Evolutionary conservation across 2,329 filamentous ascomycete genomes (phyloP).

Genomic region (Pestalotiopsis sp.): DNA sequence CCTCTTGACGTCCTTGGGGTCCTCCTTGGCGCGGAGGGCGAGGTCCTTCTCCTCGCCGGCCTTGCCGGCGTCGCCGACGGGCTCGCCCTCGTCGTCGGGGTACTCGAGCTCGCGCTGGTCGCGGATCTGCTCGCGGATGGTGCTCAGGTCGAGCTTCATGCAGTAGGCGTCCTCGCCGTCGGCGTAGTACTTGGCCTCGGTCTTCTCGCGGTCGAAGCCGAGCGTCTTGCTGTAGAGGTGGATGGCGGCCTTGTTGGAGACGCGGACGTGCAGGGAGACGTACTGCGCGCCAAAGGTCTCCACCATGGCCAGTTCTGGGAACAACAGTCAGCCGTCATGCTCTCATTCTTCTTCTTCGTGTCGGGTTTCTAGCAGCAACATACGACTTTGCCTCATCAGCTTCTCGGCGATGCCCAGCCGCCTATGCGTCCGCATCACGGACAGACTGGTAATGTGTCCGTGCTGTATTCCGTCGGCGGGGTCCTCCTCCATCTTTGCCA

Average conservation of each 20-base stretch:
- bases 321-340: not conserved
- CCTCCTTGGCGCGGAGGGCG: conserved; percentile 16
- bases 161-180: conserved; percentile 95
- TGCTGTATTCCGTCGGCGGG: conserved; percentile 87
- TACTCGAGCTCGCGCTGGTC: conserved; percentile 13
- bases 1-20: conserved; percentile 66
- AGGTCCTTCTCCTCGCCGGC: conserved; percentile 34
- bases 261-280: conserved; percentile 93
- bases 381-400: conserved; percentile 94
- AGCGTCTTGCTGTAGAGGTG: conserved; percentile 92
- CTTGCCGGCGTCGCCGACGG: conserved; percentile 69
- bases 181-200: conserved; percentile 90
- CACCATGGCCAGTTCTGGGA: conserved; percentile 87
- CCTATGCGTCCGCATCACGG: conserved; percentile 94
- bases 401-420: conserved; percentile 93
- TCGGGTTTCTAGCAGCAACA: conserved; percentile 29
- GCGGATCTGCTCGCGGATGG: conserved; percentile 56
- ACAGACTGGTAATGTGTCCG: conserved; percentile 93
- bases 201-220: conserved; percentile 84
- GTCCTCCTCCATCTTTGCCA: conserved; percentile 99
- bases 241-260: conserved; percentile 89
- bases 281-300: conserved; percentile 91
- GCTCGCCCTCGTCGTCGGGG: conserved; percentile 63
- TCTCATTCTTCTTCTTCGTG: not conserved
- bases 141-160: conserved; percentile 83